Base-by-base conservation (phyloP, 2,329 filamentous ascomycete species). In the Fonsecaea erecta region DNA sequence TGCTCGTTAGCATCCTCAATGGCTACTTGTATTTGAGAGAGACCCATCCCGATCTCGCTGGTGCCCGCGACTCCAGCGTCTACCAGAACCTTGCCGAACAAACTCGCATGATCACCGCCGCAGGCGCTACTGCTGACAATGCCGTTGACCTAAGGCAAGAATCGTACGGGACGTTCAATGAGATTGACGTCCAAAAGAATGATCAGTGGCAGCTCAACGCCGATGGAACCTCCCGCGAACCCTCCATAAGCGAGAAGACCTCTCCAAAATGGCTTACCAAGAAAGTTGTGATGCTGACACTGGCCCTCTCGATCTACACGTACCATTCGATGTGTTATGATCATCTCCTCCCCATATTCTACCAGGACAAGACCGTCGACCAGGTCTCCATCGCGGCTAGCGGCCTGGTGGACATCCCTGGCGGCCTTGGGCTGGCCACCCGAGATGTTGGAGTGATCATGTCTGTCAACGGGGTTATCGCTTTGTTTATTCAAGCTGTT, bases 261-360 rank as follows among this genome's bases (percentile, higher is more conserved):
- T 75, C 75, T 14, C 74, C 79, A 30, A 82, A 81, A 65, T 82
- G 84, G 58, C 86, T 89, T 71, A 88, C 84, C 1, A 83, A 80
- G 77, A 85, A 85, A 46, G 88, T 97, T 66, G 81, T 91, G 70
- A 88, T 90, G 77, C 85, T 97, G 60, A 87, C 95, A 43, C 74
- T 92, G n/a, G 90, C 93, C 1, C 80, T 97, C 54, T 91, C 90
- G 52, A 91, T 97, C 68, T 97, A 96, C 79, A 95, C 92, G 3
- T 71, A 96, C 75, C 93, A 97, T 78, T 92, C 90, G 40, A 97
- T 97, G 93, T 93, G 90, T 0, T 97, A 92, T 77, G 94, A 97
- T 74, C 91, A 96, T 75, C 84, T 97, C 0, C 83, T 97, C 60
- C 93, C 93, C 7, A 97, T 97, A 65, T 97, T 97, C 78, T 87